phyloP scores from a whole-genome alignment of 805 yeast species.

The Debaryomyces hansenii region DNA sequence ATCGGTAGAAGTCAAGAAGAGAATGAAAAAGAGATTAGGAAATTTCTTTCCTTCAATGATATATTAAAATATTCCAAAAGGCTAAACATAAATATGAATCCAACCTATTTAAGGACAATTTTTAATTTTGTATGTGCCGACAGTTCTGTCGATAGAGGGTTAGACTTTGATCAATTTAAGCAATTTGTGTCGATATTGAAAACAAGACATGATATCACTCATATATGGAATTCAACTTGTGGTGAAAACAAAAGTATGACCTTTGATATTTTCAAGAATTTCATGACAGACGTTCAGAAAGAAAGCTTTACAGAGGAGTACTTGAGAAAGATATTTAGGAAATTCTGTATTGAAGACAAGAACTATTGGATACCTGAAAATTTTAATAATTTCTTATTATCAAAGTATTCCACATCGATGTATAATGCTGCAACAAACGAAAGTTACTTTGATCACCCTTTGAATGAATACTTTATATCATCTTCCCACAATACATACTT shows the following conservation, averaged over 20 bases:
- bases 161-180: conserved; percentile 75
- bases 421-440: conserved; percentile 8
- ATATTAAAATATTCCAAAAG: conserved; percentile 64
- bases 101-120: conserved; percentile 44
- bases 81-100: conserved; percentile 71
- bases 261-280: conserved; percentile 27
- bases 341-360: conserved; percentile 20
- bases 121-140: conserved; percentile 47
- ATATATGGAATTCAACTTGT: conserved; percentile 46
- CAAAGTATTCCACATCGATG: conserved; percentile 24
- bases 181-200: conserved; percentile 69
- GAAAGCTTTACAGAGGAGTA: conserved; percentile 36
- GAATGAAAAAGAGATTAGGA: conserved; percentile 20
- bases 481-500: conserved; percentile 95
- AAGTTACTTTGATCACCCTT: conserved; percentile 47
- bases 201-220: conserved; percentile 58
- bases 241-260: conserved; percentile 17
- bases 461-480: conserved; percentile 84
- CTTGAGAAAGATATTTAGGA: conserved; percentile 27
- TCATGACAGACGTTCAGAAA: conserved; percentile 48
- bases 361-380: conserved; percentile 23
- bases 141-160: conserved; percentile 29
- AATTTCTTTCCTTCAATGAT: conserved; percentile 58
- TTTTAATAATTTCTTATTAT: conserved; percentile 36
- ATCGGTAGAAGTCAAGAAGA: conserved; percentile 19